Base-by-base conservation (phyloP, 768 basidiomycete genomes). In the Lentinula sp. region DNA sequence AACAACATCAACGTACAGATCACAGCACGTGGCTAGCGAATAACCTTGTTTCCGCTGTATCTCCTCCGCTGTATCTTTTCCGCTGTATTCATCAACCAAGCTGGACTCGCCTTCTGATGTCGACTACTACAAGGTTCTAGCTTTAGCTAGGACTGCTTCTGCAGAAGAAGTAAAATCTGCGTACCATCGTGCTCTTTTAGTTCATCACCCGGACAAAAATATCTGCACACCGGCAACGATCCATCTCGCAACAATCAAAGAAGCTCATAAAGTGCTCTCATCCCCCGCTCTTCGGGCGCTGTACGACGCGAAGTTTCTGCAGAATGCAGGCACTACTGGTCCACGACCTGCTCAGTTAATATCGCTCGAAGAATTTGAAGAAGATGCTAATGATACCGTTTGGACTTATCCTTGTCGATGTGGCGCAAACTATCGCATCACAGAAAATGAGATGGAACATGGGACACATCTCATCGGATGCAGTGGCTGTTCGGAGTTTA, bases 301-400 rank as follows among this genome's bases (percentile, higher is more conserved):
- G 59, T 86, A 90, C 64, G 86, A 93, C n/a, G 41, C 10, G 0
- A 51, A 46, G 15, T 20, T n/a, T 39, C 28, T 33, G 37, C 48
- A 59, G 64, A 63, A 64, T n/a, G 63, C 61, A 28, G 49, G 16
- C 2, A 59, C 58, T 15, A 55, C 64, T 3, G 77, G 74, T 2
- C 84, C 86, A 7, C 77, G 92, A 56, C 90, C 92, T 4, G 90
- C 92, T 0, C 86, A 92, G 63, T 73, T 91, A 16, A 74, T 93
- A 41, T 93, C 92, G 2, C 75, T 94, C 42, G 89, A 90, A 50
- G 90, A 91, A 0, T 93, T 91, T 64, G 72, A 73, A 28, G 75
- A 77, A 9, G 73, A 69, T 37, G 39, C 59, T 1, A 73, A 67
- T 13, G 75, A 76, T 4, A 74, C 65, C 12, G 63, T 67, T 3